A percentile compares a stretch with the other conserved stretches of the same genome.
phyloP scores from a whole-genome alignment of 2,329 filamentous ascomycete species.

The Thielaviopsis populi region DNA sequence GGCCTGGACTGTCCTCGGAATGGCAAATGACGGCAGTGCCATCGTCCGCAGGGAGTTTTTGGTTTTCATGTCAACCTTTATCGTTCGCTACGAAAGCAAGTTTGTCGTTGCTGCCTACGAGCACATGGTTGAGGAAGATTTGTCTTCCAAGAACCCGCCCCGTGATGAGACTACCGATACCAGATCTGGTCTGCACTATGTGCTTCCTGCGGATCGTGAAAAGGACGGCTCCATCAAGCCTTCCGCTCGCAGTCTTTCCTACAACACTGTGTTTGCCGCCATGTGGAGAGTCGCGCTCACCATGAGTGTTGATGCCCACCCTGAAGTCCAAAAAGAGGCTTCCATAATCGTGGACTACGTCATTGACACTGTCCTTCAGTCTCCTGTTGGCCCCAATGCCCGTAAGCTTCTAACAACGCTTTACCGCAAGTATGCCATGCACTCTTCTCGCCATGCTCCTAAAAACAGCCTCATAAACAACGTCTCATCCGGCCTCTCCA shows the following conservation, averaged over 20 bases:
- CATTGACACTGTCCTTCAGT: constrained; percentile 61
- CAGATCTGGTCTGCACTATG: constrained; percentile 49
- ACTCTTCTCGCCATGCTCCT: constrained; percentile 23
- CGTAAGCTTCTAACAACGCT: constrained; percentile 64
- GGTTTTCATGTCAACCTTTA: constrained; percentile 85
- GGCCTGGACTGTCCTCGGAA: constrained; percentile 73
- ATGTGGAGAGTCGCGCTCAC: constrained; percentile 90
- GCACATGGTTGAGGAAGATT: constrained; percentile 70
- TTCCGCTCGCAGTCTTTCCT: constrained; percentile 47
- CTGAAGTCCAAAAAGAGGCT: constrained; percentile 78
- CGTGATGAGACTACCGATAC: constrained; percentile 41
- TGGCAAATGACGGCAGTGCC: constrained; percentile 86
- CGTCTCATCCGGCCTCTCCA: constrained; percentile 3
- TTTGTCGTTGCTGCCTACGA: constrained; percentile 88
- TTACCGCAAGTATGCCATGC: constrained; percentile 33
- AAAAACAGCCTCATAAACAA: constrained; percentile 26
- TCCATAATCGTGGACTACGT: constrained; percentile 76
- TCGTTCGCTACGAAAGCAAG: constrained; percentile 78
- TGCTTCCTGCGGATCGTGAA: constrained; percentile 39
- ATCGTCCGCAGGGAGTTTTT: constrained; percentile 87
- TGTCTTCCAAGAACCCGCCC: constrained; percentile 44
- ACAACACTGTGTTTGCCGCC: constrained; percentile 81
- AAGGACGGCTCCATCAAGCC: constrained; percentile 43
- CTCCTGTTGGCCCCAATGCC: constrained; percentile 55
- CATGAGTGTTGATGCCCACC: constrained; percentile 84